Base-by-base conservation (phyloP, 139 green algal genomes). In the Auxenochlorella protothecoides region DNA sequence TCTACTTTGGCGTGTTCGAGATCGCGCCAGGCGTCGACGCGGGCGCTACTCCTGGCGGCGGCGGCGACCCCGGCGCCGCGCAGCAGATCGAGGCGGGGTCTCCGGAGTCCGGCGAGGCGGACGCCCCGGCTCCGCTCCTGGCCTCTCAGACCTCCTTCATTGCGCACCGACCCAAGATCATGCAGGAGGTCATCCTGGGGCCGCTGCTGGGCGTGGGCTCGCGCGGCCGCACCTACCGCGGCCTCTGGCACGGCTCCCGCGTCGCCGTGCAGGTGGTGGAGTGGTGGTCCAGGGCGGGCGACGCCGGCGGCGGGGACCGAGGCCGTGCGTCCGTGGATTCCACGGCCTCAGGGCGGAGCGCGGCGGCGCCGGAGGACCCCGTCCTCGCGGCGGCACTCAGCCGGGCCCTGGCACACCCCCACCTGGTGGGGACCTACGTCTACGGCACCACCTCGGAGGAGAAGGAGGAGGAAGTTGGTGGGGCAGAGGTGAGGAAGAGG, bases 191-290 rank as follows among this genome's bases (percentile, higher is more conserved):
- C 16, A 72, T 70, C 55, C 72, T 91, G 73, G 86, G 85, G 9
- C 77, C 83, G 12, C 74, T 91, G 78, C 66, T 89, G 70, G 86
- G 84, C 1, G 71, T 72, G 15, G 84, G 84, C 3, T 61, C 73
- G 5, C 86, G 79, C 66, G 83, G 83, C 0, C 68, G 82, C 52
- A 81, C 85, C 63, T 91, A 84, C 69, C 59, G 79, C 63, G 83
- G 82, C 9, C 27, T 70, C 57, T 91, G 85, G 85, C 79, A 83
- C 55, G 78, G 80, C 27, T 66, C 71, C 13, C 65, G 74, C 53
- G 84, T 89, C 65, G 85, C 84, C 0, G 82, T 89, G 53, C 89
- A 91, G 65, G 73, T 88, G 44, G 69, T 88, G 10, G 83, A 90
- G 65, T 77, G 55, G 27, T 68, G 66, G 55, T 16, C 16, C 9